phyloP scores from a whole-genome alignment of 2,329 filamentous ascomycete species.

The Botrytis fragariae region DNA sequence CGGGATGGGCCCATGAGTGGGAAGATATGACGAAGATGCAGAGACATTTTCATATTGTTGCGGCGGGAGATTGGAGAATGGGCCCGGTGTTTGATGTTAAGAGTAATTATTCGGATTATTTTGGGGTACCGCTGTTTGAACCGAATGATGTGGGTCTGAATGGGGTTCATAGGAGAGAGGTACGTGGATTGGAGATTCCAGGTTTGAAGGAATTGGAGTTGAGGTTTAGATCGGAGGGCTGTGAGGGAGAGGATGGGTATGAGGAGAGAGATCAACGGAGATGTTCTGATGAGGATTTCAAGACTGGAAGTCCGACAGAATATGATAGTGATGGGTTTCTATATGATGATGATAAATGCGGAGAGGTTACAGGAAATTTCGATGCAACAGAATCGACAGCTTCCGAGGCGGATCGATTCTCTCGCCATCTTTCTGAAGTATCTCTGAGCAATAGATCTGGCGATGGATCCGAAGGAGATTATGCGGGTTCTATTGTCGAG shows the following conservation, averaged over 20 bases:
- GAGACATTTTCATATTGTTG: constrained; percentile 18
- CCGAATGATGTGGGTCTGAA: neutral
- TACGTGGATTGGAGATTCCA: neutral
- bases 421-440: neutral
- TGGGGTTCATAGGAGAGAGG: constrained; percentile 1
- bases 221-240: neutral
- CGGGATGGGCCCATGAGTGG: neutral
- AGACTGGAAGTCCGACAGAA: neutral
- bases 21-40: constrained; percentile 12
- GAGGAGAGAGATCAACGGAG: neutral
- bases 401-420: neutral
- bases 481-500: constrained; percentile 2
- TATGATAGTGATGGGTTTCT: constrained; percentile 7
- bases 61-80: constrained; percentile 10
- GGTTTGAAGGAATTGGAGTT: neutral
- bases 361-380: neutral
- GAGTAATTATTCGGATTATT: constrained; percentile 18
- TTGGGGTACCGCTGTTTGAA: constrained; percentile 13
- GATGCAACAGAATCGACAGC: neutral
- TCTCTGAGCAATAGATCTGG: neutral
- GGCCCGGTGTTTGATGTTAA: constrained; percentile 10
- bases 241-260: neutral
- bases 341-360: neutral
- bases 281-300: neutral
- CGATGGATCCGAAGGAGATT: neutral